phyloP scores from a whole-genome alignment of 2,329 filamentous ascomycete genomes.

The Sclerotinia glacialis region DNA sequence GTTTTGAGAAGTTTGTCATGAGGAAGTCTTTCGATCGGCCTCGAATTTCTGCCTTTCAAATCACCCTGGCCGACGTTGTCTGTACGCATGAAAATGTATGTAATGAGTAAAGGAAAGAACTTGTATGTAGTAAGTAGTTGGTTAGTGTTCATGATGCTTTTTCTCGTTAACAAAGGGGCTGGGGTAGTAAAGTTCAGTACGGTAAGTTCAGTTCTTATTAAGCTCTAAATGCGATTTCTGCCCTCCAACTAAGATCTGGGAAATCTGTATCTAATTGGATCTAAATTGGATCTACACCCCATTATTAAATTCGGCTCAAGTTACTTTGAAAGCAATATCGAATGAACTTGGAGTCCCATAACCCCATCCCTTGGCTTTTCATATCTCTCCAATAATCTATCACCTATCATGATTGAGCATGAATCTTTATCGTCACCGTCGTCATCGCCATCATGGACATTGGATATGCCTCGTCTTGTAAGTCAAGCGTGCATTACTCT shows the following conservation, averaged over 20 bases:
- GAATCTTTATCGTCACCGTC: background rate
- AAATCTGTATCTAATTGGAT: constrained; percentile 1
- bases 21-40: constrained; percentile 2
- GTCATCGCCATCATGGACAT: background rate
- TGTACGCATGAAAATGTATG: background rate
- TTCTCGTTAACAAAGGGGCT: constrained; percentile 15
- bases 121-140: background rate
- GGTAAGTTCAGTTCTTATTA: background rate
- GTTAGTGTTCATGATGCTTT: background rate
- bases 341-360: background rate
- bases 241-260: constrained; percentile 2
- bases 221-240: constrained; percentile 5
- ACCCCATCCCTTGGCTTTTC: constrained; percentile 13
- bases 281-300: constrained; percentile 9
- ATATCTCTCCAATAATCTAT: constrained; percentile 3
- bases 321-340: constrained; percentile 13
- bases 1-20: background rate
- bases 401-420: background rate
- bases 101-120: background rate
- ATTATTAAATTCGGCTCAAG: constrained; percentile 2
- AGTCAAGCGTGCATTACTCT: background rate
- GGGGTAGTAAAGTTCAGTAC: background rate
- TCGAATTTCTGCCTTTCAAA: constrained; percentile 3
- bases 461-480: constrained; percentile 1
- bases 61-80: background rate